These are phyloP conservation scores for Cutaneotrichosporon cavernicola DNA, from an alignment of 1,284 basidiomycete genomes.

Conservation along the genomic window DNA sequence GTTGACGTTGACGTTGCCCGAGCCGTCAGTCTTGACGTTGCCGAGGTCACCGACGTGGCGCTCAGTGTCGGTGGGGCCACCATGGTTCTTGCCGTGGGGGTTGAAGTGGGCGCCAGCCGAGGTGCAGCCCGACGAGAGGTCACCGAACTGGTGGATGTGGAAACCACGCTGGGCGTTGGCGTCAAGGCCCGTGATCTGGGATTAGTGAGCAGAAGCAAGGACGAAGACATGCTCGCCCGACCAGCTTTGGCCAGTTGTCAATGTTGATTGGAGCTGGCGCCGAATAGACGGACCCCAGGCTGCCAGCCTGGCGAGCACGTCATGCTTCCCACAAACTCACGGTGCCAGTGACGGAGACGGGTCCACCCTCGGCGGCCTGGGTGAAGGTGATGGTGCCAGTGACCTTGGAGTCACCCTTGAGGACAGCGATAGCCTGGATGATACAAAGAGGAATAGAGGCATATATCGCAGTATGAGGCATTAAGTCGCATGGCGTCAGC, in stretches of 20 bases:
- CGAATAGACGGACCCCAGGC: not conserved
- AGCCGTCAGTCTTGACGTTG: conserved; percentile 63
- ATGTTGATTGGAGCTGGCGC: not conserved
- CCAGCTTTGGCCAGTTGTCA: not conserved
- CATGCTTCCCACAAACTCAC: conserved; percentile 31
- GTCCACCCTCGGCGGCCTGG: conserved; percentile 59
- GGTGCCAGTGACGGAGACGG: conserved; percentile 64
- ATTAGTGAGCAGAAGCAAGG: not conserved
- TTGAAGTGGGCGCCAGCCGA: conserved; percentile 76
- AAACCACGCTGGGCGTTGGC: conserved; percentile 66
- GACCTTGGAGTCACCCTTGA: conserved; percentile 63
- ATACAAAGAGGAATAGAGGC: conserved; percentile 8
- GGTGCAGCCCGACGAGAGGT: conserved; percentile 60
- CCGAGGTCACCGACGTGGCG: conserved; percentile 75
- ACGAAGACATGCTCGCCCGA: not conserved
- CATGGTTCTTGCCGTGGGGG: conserved; percentile 65
- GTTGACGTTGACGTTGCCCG: conserved; percentile 60
- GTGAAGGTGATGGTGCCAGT: conserved; percentile 66
- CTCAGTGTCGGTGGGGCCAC: conserved; percentile 58
- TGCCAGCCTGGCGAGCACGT: not conserved
- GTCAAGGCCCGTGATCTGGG: conserved; percentile 61
- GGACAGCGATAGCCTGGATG: conserved; percentile 62
- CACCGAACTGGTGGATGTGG: conserved; percentile 53
- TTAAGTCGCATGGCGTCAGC: conserved; percentile 5
- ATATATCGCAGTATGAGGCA: conserved; percentile 9